A percentile compares a stretch with the other conserved stretches of the same genome.
Evolutionary conservation across 495 filamentous ascomycete genomes (phyloP).

Genomic region (Xylaria curta): DNA sequence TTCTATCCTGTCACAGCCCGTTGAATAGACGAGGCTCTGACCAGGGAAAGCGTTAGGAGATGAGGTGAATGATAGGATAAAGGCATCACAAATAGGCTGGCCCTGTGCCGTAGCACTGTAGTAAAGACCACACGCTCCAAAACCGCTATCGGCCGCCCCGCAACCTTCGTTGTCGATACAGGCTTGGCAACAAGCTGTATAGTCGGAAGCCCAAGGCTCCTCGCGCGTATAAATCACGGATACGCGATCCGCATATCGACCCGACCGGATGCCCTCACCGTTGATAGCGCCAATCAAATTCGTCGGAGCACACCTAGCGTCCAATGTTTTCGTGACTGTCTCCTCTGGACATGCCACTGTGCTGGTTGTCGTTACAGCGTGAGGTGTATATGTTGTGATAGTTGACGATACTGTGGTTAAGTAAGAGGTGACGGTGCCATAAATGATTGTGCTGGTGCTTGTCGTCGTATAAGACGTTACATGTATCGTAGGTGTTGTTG

Average conservation of each 20-base stretch:
- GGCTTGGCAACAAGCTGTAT: conserved; percentile 35
- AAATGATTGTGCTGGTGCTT: neutral
- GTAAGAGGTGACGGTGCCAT: neutral
- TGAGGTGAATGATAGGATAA: conserved; percentile 32
- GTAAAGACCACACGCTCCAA: conserved; percentile 41
- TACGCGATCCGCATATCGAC: conserved; percentile 29
- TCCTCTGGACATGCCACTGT: conserved; percentile 9
- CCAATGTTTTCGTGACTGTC: conserved; percentile 34
- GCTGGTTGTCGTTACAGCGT: neutral
- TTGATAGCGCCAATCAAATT: conserved; percentile 32
- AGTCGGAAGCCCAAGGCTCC: conserved; percentile 28
- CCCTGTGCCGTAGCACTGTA: conserved; percentile 41
- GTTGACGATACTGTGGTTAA: conserved; percentile 8
- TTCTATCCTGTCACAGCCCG: conserved; percentile 33
- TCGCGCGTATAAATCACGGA: conserved; percentile 34
- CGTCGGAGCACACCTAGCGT: conserved; percentile 37
- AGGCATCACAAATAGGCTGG: conserved; percentile 29
- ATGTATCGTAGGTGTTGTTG: neutral
- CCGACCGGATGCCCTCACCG: conserved; percentile 31
- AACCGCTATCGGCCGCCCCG: conserved; percentile 60
- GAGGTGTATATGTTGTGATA: neutral
- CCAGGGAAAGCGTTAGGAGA: conserved; percentile 29
- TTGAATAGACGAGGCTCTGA: conserved; percentile 32
- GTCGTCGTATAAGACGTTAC: conserved; percentile 1
- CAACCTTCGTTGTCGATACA: conserved; percentile 59